Percentiles rank a stretch among this genome's conserved stretches.
Evolutionary conservation across 257 asterid species (phyloP).

Genomic region (Solanum peruvianum): DNA sequence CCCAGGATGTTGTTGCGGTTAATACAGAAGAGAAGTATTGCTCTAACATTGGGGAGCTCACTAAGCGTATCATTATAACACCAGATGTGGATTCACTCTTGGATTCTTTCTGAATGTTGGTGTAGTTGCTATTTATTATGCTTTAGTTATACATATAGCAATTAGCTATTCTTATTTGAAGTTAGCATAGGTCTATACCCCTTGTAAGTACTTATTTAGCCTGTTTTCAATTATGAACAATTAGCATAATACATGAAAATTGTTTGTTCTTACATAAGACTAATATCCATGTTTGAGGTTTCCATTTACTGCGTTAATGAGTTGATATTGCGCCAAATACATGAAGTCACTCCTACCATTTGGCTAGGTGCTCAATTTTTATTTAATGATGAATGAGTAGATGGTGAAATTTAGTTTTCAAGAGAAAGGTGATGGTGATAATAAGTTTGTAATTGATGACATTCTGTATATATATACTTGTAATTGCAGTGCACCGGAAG

Average conservation of each 20-base stretch:
- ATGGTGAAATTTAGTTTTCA: neutral
- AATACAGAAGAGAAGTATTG: conserved; percentile 33
- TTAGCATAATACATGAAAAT: neutral
- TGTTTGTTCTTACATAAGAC: neutral
- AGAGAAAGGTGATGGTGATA: neutral
- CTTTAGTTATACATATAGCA: neutral
- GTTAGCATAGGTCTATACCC: neutral
- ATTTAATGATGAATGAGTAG: neutral
- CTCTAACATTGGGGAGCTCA: conserved; percentile 57
- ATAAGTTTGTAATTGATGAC: neutral
- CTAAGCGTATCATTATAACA: conserved; percentile 38
- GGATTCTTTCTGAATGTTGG: conserved; percentile 25
- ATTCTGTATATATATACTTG: neutral
- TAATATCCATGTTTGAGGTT: neutral
- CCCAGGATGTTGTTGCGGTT: conserved; percentile 50
- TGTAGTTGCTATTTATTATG: neutral
- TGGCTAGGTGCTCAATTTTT: neutral
- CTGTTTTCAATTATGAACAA: neutral
- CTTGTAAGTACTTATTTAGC: neutral
- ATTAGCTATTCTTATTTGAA: neutral
- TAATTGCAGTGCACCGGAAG: neutral
- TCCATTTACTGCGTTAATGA: neutral
- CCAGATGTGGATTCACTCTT: conserved; percentile 58
- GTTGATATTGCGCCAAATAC: neutral
- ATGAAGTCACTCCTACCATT: neutral